Percentiles rank a stretch among this genome's conserved stretches.
These are phyloP conservation scores for Wallacemonas sp. DNA, from an alignment of 208 protist genomes.

Conservation along the genomic window DNA sequence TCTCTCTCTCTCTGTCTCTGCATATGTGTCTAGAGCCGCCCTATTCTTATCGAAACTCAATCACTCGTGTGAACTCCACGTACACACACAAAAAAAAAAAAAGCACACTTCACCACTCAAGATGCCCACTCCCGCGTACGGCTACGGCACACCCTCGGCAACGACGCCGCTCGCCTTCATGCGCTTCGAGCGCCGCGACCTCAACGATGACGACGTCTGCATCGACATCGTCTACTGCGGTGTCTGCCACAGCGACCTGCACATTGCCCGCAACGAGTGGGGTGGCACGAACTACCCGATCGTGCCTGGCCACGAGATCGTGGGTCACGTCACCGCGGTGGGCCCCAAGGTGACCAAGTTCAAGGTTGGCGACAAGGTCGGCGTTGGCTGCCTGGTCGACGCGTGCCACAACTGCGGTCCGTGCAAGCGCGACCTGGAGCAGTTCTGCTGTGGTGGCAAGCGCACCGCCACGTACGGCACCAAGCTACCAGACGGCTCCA, in stretches of 20 bases:
- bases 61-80: not conserved
- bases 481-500: constrained; percentile 28
- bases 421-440: constrained; percentile 42
- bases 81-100: constrained; percentile 15
- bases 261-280: constrained; percentile 66
- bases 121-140: constrained; percentile 7
- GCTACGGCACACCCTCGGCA: constrained; percentile 14
- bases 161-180: constrained; percentile 34
- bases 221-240: constrained; percentile 70
- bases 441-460: constrained; percentile 45
- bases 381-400: constrained; percentile 68
- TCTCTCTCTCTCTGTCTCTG: too few species aligned
- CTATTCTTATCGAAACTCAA: too few species aligned
- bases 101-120: too few species aligned
- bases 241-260: constrained; percentile 77
- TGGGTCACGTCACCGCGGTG: constrained; percentile 46
- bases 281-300: constrained; percentile 36
- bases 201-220: constrained; percentile 37
- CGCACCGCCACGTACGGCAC: constrained; percentile 16
- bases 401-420: constrained; percentile 56
- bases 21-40: too few species aligned
- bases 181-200: constrained; percentile 35
- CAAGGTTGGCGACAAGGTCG: constrained; percentile 59
- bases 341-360: constrained; percentile 52
- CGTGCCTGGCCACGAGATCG: constrained; percentile 65